Evolutionary conservation across 208 protist genomes (phyloP), one percentile per base, ranked within the genome.

Genomic region (Lotmaria passim): DNA sequence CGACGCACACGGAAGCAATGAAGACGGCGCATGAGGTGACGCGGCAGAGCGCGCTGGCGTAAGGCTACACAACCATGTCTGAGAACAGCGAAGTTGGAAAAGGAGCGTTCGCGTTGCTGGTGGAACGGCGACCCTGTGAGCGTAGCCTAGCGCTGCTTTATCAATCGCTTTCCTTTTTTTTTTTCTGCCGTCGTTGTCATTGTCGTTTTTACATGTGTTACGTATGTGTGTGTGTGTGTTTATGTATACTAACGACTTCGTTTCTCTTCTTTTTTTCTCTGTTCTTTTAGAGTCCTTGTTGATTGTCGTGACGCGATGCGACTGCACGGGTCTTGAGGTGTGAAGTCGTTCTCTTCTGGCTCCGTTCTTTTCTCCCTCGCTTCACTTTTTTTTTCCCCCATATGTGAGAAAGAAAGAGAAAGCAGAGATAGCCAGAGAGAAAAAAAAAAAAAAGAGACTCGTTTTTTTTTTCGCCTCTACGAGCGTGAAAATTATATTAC

Each of bases 21-120:
- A 81, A 79, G 56, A 73, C 38, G 11, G 62, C 43, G 33, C 77
- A 86, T 59, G 77, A 88, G 5, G 68, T 69, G 5, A 67, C 77
- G 31, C 82, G 86, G 7, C 64, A 73, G 19, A 74, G 68, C 23
- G 79, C 71, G 23, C 38, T 71, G 46, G 26, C 64, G 30, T 61
- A 39, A 47, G 15, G 38, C 21, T 3, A 21, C 12, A 46, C 11
- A 46, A 3, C 2, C 41, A n/a, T n/a, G n/a, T n/a, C n/a, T n/a
- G n/a, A n/a, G n/a, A n/a, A n/a, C n/a, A n/a, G n/a, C n/a, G n/a
- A n/a, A n/a, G n/a, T n/a, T n/a, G n/a, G n/a, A n/a, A n/a, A n/a
- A n/a, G n/a, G n/a, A n/a, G n/a, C n/a, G n/a, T n/a, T n/a, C n/a
- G n/a, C n/a, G n/a, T n/a, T n/a, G n/a, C n/a, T n/a, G n/a, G n/a